Base-by-base conservation (phyloP, 495 filamentous ascomycete species). In the Neurospora cerealis region DNA sequence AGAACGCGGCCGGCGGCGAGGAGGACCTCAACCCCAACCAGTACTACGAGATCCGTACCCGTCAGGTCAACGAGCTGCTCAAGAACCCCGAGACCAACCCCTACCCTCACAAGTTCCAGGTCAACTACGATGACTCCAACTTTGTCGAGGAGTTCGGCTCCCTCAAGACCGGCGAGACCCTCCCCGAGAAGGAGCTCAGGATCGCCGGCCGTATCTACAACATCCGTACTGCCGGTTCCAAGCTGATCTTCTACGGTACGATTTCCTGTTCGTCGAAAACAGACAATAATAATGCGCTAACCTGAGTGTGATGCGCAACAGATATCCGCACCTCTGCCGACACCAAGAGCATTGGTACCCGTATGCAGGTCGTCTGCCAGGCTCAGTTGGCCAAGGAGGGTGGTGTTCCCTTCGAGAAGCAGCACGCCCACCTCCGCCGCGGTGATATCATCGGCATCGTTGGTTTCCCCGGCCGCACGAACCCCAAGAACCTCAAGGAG, bases 51-150 rank as follows among this genome's bases (percentile, higher is more conserved):
- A 96, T 99, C 78, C 93, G 96, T 69, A 93, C 90, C 77, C 89
- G 92, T 70, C 87, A 86, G 69, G 89, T 98, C 87, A 92, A 94
- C 80, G 94, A 93, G 87, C 89, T 98, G 73, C 90, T 91, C 80
- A 87, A 92, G 81, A 90, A 88, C 80, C 90, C 94, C 84, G 83
- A 90, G 44, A 93, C 93, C 28, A 92, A 97, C 81, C 94, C 96
- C 21, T 98, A 97, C 82, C 96, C 96, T 11, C 96, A 99, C 89
- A 98, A 98, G 87, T 98, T 98, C 88, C 86, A 94, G 62, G 90
- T 93, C 81, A 93, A 90, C 77, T 91, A 90, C 76, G 91, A 94
- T 76, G 85, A 97, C 71, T 83, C 87, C 74, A 88, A 94, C 66
- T 95, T 96, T 83, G 83, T 93, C 75, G 86, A 91, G 76, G 85